Evolutionary conservation across 1,139 yeast genomes (phyloP).

Genomic region (Debaryomyces robertsiae): DNA sequence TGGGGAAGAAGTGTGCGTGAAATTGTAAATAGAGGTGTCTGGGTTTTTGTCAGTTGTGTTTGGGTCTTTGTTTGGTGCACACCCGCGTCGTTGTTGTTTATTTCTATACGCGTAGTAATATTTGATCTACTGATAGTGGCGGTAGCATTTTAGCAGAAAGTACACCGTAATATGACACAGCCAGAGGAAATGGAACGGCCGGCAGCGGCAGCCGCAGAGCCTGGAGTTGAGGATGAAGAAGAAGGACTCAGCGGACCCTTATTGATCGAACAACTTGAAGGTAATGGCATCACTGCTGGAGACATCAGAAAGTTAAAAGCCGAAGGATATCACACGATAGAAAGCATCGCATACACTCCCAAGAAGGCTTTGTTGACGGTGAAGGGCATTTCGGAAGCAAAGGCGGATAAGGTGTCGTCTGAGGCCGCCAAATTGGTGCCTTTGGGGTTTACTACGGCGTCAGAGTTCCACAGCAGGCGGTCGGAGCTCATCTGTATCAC

Average conservation of each 20-base stretch:
- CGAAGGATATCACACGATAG: constrained; percentile 87
- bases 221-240: constrained; percentile 31
- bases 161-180: constrained; percentile 16
- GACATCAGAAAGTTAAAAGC: constrained; percentile 82
- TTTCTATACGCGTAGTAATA: background rate
- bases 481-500: constrained; percentile 90
- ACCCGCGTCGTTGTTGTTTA: too few species aligned
- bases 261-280: constrained; percentile 56
- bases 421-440: constrained; percentile 91
- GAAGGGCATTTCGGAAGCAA: constrained; percentile 94
- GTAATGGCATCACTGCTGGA: constrained; percentile 80
- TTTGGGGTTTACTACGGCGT: constrained; percentile 96
- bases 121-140: background rate
- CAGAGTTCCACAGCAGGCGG: constrained; percentile 88
- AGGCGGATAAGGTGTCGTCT: constrained; percentile 79
- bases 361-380: constrained; percentile 74
- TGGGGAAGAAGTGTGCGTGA: too few species aligned
- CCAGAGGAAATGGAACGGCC: constrained; percentile 18
- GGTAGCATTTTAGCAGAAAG: background rate
- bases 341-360: constrained; percentile 87
- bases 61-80: too few species aligned
- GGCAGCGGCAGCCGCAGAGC: constrained; percentile 12
- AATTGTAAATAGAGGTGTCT: too few species aligned
- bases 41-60: too few species aligned
- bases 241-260: constrained; percentile 46